phyloP scores from a whole-genome alignment of 139 green algal species.

The Chlamydomonas eustigma region DNA sequence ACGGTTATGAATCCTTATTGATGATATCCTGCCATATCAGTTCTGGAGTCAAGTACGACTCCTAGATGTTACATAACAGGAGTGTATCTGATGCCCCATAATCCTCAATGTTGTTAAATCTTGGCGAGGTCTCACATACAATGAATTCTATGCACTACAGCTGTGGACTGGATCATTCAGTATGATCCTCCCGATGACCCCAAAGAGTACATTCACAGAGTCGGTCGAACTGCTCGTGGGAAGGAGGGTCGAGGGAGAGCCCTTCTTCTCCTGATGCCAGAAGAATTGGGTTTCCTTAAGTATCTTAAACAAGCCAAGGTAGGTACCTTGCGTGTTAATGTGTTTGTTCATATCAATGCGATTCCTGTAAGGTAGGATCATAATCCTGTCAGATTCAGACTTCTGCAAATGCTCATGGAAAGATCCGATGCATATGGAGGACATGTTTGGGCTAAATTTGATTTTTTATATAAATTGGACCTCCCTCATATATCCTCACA shows the following conservation, averaged over 20 bases:
- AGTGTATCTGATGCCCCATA: background rate
- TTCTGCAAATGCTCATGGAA: slow-evolving; percentile 4
- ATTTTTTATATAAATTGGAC: no score
- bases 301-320: slow-evolving; percentile 78
- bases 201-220: slow-evolving; percentile 90
- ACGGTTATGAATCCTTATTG: no score
- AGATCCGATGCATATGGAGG: background rate
- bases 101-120: slow-evolving; percentile 2
- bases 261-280: slow-evolving; percentile 92
- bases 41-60: no score
- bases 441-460: background rate
- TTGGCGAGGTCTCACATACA: background rate
- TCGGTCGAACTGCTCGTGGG: slow-evolving; percentile 89
- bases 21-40: no score
- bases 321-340: no score
- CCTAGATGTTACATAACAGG: background rate
- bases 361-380: no score
- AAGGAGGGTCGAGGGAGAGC: slow-evolving; percentile 76
- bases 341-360: no score
- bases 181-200: slow-evolving; percentile 97
- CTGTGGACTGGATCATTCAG: slow-evolving; percentile 98
- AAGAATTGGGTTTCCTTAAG: slow-evolving; percentile 92
- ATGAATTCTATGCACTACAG: slow-evolving; percentile 12
- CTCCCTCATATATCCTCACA: no score
- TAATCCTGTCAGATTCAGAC: no score